Base-by-base conservation (phyloP, 106 monocot genomes). In the Agapanthus africanus region DNA sequence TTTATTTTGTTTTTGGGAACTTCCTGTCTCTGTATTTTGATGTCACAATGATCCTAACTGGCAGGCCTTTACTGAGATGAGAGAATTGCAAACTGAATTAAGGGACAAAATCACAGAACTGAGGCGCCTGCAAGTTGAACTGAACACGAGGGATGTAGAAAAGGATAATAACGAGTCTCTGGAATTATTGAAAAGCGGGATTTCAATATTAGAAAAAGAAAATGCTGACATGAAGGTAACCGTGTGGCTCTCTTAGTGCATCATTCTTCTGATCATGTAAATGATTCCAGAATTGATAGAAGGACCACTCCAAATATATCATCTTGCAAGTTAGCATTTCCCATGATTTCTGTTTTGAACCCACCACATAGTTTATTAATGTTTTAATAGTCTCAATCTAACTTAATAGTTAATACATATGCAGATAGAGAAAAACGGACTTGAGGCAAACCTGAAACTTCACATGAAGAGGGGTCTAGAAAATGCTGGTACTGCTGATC, bases 141-240 rank as follows among this genome's bases (percentile, higher is more conserved):
- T 81, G 10, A 79, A 22, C 42, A 80, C 67, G 67, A 88, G 36
- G 33, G 61, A 70, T 11, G 63, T 60, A 59, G 69, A 79, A 68
- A 71, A 80, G 61, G 63, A 68, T 69, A 37, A 47, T 42, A 65
- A 79, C 66, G 83, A 76, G 65, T 76, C 91, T n/a, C 23, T 83
- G 7, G 72, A 79, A 42, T 76, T 54, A 71, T 72, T 86, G 41
- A 88, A 69, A 76, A 66, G 7, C 34, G 33, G 37, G 42, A 42
- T 91, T 26, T 40, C 28, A 66, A 59, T 38, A 59, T 71, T 91
- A 52, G 71, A 79, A 75, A 81, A 84, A 63, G 91, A 95, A 47
- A 88, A 91, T 65, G 62, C 69, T 9, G 54, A 61, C 31, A 69
- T 91, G 60, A 91, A 86, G 95, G 95, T 91, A 62, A 62, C 18